Evolutionary conservation across 2,329 filamentous ascomycete species (phyloP).

Genomic region (Ciborinia camelliae): DNA sequence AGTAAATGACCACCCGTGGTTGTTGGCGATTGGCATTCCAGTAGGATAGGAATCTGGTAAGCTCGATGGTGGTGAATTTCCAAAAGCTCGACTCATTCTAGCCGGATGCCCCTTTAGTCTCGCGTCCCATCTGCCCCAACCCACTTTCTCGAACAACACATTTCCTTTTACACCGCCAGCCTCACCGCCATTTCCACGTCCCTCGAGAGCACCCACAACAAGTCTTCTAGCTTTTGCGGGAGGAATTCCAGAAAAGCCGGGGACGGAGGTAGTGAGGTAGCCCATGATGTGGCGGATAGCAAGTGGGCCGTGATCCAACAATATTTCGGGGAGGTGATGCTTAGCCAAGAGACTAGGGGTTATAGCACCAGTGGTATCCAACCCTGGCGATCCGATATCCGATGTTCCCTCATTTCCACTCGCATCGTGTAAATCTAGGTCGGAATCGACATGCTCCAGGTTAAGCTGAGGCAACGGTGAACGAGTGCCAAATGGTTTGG

Average conservation of each 20-base stretch:
- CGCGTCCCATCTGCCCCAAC: conserved; percentile 96
- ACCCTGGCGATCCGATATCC: conserved; percentile 38
- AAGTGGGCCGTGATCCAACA: conserved; percentile 83
- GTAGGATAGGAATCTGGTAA: conserved; percentile 44
- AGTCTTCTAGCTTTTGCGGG: conserved; percentile 86
- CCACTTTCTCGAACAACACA: conserved; percentile 89
- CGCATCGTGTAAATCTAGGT: conserved; percentile 73
- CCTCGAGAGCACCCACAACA: conserved; percentile 89
- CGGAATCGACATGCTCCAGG: conserved; percentile 72
- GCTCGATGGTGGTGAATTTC: conserved; percentile 45
- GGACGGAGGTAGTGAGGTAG: conserved; percentile 87
- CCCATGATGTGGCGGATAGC: conserved; percentile 95
- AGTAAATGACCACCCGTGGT: conserved; percentile 44
- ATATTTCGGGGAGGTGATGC: conserved; percentile 84
- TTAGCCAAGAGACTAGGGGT: conserved; percentile 82
- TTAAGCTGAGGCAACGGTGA: conserved; percentile 38
- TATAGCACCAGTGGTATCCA: conserved; percentile 77
- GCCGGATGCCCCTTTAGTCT: conserved; percentile 63
- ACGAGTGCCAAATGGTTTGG: conserved; percentile 57
- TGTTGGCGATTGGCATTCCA: conserved; percentile 56
- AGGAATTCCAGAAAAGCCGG: conserved; percentile 85
- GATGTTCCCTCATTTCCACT: conserved; percentile 33
- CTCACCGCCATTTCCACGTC: conserved; percentile 57
- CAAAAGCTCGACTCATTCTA: conserved; percentile 40
- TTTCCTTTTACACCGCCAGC: conserved; percentile 63